phyloP scores from a whole-genome alignment of 768 basidiomycete species.

The Guyanaporus albipodus region DNA sequence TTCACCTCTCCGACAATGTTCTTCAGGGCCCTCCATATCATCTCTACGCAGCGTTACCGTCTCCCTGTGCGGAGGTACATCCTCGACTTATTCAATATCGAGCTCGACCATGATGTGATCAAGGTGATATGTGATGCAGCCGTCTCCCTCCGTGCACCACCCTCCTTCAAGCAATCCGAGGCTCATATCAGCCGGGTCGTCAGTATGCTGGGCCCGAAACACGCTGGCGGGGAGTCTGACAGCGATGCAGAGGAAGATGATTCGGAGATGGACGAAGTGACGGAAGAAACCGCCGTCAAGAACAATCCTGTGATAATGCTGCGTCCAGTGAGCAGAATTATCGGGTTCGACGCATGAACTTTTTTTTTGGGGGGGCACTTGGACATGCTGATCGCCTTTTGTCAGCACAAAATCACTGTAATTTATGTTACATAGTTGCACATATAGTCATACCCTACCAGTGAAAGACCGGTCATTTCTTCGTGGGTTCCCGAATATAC shows the following conservation, averaged over 20 bases:
- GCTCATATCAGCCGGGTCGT: conserved; percentile 45
- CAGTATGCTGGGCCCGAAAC: conserved; percentile 59
- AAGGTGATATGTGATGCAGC: conserved; percentile 51
- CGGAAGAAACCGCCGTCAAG: conserved; percentile 39
- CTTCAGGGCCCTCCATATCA: conserved; percentile 80
- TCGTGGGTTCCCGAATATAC: too few species aligned
- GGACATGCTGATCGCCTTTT: not conserved
- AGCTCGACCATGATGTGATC: conserved; percentile 62
- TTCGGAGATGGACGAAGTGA: conserved; percentile 43
- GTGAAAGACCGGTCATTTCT: not conserved
- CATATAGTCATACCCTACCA: conserved; percentile 7
- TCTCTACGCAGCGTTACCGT: conserved; percentile 87
- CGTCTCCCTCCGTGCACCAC: conserved; percentile 45
- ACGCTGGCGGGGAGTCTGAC: conserved; percentile 49
- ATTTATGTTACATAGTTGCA: conserved; percentile 20
- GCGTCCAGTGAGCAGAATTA: conserved; percentile 53
- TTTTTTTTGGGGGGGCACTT: not conserved
- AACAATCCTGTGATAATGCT: conserved; percentile 52
- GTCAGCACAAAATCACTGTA: conserved; percentile 9
- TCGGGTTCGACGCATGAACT: conserved; percentile 47
- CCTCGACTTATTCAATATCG: conserved; percentile 86
- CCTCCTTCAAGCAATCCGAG: conserved; percentile 40
- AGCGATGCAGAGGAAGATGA: conserved; percentile 58
- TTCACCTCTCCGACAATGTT: conserved; percentile 79
- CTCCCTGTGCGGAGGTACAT: conserved; percentile 91